Evolutionary conservation across 345 rosid species (phyloP).

Genomic region (Pseudoturritis turrita): DNA sequence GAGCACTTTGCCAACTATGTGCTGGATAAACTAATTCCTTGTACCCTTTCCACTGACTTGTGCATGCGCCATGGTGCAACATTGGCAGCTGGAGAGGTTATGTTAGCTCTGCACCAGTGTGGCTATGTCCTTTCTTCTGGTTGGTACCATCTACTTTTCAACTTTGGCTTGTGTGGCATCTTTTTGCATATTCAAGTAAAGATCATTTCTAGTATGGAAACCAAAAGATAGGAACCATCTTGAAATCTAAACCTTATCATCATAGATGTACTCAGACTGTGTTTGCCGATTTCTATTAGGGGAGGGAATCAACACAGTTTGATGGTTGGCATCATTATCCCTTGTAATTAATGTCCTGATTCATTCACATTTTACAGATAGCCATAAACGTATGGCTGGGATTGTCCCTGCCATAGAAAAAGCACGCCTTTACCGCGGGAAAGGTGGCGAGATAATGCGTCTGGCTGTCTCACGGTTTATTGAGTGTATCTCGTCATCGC

Average conservation of each 20-base stretch:
- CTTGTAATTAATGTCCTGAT: background rate
- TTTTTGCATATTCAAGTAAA: background rate
- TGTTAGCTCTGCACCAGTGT: conserved; percentile 63
- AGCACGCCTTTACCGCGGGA: conserved; percentile 97
- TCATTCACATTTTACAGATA: conserved; percentile 42
- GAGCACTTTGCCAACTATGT: conserved; percentile 58
- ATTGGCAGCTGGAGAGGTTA: conserved; percentile 79
- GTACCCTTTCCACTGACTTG: conserved; percentile 84
- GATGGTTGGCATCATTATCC: background rate
- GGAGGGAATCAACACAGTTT: background rate
- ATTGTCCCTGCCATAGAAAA: conserved; percentile 86
- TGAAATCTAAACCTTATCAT: conserved; percentile 2
- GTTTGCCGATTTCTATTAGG: background rate
- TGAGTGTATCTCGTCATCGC: conserved; percentile 69
- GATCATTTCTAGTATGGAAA: conserved; percentile 2
- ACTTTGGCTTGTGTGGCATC: conserved; percentile 6
- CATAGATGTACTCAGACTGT: background rate
- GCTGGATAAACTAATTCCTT: conserved; percentile 69
- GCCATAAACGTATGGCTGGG: conserved; percentile 64
- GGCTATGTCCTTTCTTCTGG: conserved; percentile 56
- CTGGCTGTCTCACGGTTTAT: conserved; percentile 90
- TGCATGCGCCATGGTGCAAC: conserved; percentile 96
- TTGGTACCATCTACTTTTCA: conserved; percentile 37
- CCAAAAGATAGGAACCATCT: background rate
- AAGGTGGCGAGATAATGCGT: conserved; percentile 99